Percentiles rank a stretch among this genome's conserved stretches.
phyloP scores from a whole-genome alignment of 805 yeast species.

The Pichia cephalocereana region DNA sequence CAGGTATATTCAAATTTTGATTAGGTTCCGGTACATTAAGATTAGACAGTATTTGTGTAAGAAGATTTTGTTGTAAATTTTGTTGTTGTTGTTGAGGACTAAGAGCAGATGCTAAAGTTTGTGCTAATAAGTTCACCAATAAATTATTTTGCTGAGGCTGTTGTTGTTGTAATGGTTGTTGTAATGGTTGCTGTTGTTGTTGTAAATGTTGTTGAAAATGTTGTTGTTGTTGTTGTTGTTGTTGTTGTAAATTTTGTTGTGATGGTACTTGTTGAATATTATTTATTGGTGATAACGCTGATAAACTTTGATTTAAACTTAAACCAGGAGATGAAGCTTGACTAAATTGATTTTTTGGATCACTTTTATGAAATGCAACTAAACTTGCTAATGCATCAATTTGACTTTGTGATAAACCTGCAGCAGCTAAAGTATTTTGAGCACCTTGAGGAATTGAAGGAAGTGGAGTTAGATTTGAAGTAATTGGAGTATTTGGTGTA shows the following conservation, averaged over 20 bases:
- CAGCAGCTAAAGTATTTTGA: constrained; percentile 48
- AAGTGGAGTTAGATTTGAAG: background rate
- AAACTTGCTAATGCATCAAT: constrained; percentile 66
- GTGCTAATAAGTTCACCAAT: background rate
- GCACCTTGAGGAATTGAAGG: constrained; percentile 55
- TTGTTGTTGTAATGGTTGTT: background rate
- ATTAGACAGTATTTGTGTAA: background rate
- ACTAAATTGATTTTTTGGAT: background rate
- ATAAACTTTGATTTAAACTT: background rate
- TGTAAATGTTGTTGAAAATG: background rate
- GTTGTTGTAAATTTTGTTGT: background rate
- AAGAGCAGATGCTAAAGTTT: background rate
- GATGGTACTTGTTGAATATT: background rate
- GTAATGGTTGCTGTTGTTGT: background rate
- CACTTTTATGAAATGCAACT: constrained; percentile 50
- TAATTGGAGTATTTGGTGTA: background rate
- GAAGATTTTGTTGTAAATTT: background rate
- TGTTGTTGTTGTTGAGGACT: background rate
- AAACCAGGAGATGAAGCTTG: too few relatives aligned
- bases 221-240: constrained; percentile 1
- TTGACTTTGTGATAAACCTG: constrained; percentile 60
- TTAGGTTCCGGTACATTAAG: background rate
- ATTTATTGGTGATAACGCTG: background rate
- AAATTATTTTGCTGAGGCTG: background rate
- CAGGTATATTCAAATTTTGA: too few relatives aligned